phyloP scores from a whole-genome alignment of 805 yeast species.

The Candida incommunis region DNA sequence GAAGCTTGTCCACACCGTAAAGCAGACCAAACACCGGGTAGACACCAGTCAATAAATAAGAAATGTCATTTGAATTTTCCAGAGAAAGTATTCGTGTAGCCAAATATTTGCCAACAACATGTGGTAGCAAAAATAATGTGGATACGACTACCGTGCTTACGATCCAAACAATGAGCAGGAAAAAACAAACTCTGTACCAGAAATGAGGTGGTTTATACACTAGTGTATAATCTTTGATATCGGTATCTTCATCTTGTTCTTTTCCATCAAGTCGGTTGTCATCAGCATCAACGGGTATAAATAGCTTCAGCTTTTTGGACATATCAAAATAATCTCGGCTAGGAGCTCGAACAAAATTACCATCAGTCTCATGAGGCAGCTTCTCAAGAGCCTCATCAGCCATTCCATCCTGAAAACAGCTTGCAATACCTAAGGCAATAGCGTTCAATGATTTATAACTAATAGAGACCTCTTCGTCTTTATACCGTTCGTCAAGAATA shows the following conservation, averaged over 20 bases:
- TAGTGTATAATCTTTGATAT: slow-evolving; percentile 40
- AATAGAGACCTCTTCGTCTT: slow-evolving; percentile 58
- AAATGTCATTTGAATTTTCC: slow-evolving; percentile 11
- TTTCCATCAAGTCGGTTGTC: slow-evolving; percentile 40
- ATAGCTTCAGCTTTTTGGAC: slow-evolving; percentile 41
- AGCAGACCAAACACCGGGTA: neutral
- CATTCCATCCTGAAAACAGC: neutral
- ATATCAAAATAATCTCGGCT: slow-evolving; percentile 63
- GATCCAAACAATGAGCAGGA: slow-evolving; percentile 35
- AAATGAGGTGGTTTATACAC: slow-evolving; percentile 83
- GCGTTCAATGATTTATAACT: slow-evolving; percentile 23
- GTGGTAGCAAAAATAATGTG: slow-evolving; percentile 14
- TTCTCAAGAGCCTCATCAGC: slow-evolving; percentile 28
- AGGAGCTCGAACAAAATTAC: slow-evolving; percentile 76
- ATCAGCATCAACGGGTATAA: slow-evolving; percentile 70
- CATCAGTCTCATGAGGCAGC: slow-evolving; percentile 67
- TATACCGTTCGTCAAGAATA: slow-evolving; percentile 44
- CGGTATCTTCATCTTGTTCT: slow-evolving; percentile 28
- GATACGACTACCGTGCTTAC: slow-evolving; percentile 19
- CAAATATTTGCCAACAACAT: slow-evolving; percentile 16
- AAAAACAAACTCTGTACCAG: slow-evolving; percentile 36
- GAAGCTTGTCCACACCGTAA: neutral
- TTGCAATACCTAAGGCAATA: neutral
- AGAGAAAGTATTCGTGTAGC: slow-evolving; percentile 3
- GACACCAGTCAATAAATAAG: slow-evolving; percentile 12